Evolutionary conservation across 1,284 basidiomycete genomes (phyloP), one percentile per base, ranked within the genome.

Genomic region (Tylopilus sp.): DNA sequence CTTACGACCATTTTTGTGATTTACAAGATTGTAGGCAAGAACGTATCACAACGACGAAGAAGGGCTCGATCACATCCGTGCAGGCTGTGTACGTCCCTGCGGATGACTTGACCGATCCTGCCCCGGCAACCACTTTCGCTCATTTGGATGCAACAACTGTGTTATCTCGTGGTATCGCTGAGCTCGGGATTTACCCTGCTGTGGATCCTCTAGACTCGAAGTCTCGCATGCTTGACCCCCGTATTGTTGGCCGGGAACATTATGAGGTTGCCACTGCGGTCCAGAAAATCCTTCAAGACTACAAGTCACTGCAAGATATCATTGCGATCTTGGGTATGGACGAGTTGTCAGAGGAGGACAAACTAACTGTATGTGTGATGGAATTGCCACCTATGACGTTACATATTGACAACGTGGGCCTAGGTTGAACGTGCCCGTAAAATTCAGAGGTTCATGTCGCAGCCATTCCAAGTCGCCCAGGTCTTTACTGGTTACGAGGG

Each of bases 91-190:
- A 99, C 73, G 95, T 99, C 58, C 95, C 95, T 60, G 95, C 95
- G 66, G 95, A 98, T 77, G 95, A 98, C 81, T 92, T 99, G 91
- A 99, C 95, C 67, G 95, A 98, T 80, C 95, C 95, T 65, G 95
- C 95, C 61, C 95, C 95, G 43, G 95, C 95, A 63, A 99, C 95
- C 59, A 98, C 95, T 68, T 98, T 98, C 77, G 95, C 95, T 71
- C 95, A 98, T 75, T 91, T 99, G 89, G 95, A 99, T 72, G 95
- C 95, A 64, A 98, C 95, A 63, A 98, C 95, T 68, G 94, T 96
- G 70, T 81, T 98, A 75, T 97, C 95, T 57, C 95, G 95, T 84
- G 84, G 88, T 77, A 98, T 99, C 77, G 94, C 95, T 70, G 95
- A 98, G 79, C 86, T 98, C 60, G 95, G 95, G 90, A 98, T 99